A percentile compares a stretch with the other conserved stretches of the same genome.
phyloP scores from a whole-genome alignment of 2,329 filamentous ascomycete species.

The Ceratocystis diversiconidia region DNA sequence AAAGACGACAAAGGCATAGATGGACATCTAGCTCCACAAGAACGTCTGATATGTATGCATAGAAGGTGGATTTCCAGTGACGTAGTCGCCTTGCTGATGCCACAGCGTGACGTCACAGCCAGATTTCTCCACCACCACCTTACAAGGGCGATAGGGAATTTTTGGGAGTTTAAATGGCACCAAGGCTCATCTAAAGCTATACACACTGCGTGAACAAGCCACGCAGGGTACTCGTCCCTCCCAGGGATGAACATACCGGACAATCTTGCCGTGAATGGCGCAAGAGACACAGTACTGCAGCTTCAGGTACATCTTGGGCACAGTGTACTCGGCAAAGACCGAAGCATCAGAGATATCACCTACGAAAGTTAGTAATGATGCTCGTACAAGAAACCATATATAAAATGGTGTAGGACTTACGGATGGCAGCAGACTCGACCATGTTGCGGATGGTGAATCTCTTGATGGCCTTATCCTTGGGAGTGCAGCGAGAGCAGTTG shows the following conservation, averaged over 20 bases:
- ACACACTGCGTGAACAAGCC: constrained; percentile 10
- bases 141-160: constrained; percentile 20
- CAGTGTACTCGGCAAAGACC: constrained; percentile 97
- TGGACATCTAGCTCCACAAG: constrained; percentile 14
- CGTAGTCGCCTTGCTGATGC: neutral
- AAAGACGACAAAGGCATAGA: constrained; percentile 6
- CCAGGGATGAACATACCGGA: constrained; percentile 70
- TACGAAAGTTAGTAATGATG: constrained; percentile 27
- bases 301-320: constrained; percentile 99
- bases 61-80: neutral
- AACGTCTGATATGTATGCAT: neutral
- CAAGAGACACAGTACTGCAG: constrained; percentile 99
- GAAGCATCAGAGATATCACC: constrained; percentile 99
- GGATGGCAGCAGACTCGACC: constrained; percentile 98
- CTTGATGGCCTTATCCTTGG: constrained; percentile 99
- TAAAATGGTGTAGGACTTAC: constrained; percentile 46
- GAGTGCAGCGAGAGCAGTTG: constrained; percentile 70
- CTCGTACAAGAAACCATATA: neutral
- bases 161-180: constrained; percentile 30
- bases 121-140: neutral
- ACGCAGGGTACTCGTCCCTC: constrained; percentile 44
- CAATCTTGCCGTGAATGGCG: constrained; percentile 99
- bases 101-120: constrained; percentile 9
- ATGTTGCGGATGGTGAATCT: constrained; percentile 99
- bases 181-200: constrained; percentile 41